A percentile compares a stretch with the other conserved stretches of the same genome.
Conservation (phyloP, 2,329 filamentous ascomycete species). For the Keithomyces neogunnii region DNA sequence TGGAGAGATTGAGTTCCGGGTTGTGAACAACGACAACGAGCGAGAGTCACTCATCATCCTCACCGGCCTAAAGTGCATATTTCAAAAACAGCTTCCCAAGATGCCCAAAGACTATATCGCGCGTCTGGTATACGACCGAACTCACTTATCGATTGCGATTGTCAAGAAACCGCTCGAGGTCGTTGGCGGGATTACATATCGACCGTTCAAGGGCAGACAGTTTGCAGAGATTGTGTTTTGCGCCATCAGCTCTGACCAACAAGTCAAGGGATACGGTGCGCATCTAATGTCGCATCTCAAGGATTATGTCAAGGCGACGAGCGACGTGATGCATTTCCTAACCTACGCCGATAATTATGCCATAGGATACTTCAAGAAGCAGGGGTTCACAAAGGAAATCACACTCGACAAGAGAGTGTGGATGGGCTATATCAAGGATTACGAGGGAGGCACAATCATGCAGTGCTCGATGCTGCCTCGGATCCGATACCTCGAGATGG, state of each 20-base stretch:
- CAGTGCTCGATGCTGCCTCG: slow-evolving; percentile 96
- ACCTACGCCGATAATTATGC: slow-evolving; percentile 99
- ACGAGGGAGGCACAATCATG: slow-evolving; percentile 98
- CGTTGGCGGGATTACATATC: slow-evolving; percentile 94
- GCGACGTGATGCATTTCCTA: slow-evolving; percentile 95
- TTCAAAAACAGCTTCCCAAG: slow-evolving; percentile 96
- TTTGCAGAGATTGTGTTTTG: slow-evolving; percentile 99
- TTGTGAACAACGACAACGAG: slow-evolving; percentile 92
- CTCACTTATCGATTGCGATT: slow-evolving; percentile 92
- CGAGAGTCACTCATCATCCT: slow-evolving; percentile 88
- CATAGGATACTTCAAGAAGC: slow-evolving; percentile 98
- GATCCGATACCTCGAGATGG: slow-evolving; percentile 86
- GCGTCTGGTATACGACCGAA: slow-evolving; percentile 91
- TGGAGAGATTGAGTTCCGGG: slow-evolving; percentile 92
- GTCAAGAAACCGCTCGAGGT: slow-evolving; percentile 94
- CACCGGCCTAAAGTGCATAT: slow-evolving; percentile 93
- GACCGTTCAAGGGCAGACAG: slow-evolving; percentile 81
- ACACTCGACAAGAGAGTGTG: slow-evolving; percentile 81
- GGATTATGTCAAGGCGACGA: slow-evolving; percentile 95
- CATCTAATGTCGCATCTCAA: slow-evolving; percentile 98
- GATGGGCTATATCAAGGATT: slow-evolving; percentile 99
- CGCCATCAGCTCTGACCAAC: slow-evolving; percentile 93
- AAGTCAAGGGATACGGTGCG: slow-evolving; percentile 96
- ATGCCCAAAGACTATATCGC: slow-evolving; percentile 99
- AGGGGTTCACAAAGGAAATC: slow-evolving; percentile 98